These are phyloP conservation scores for Wallacemonas rigidus DNA, from an alignment of 208 protist genomes.

Conservation along the genomic window DNA sequence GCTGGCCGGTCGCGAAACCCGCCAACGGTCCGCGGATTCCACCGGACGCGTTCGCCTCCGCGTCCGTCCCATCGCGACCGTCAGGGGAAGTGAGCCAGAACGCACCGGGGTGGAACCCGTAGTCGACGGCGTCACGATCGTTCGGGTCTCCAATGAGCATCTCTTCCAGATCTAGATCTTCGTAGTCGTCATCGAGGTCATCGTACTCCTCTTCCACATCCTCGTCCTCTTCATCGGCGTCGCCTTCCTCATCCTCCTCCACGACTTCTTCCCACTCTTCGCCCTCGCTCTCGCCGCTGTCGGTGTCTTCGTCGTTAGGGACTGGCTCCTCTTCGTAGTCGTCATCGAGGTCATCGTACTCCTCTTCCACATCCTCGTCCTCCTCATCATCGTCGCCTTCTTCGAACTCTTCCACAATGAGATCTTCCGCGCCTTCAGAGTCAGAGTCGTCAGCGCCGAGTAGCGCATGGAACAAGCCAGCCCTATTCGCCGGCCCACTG, in stretches of 20 bases:
- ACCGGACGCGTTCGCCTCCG: no score
- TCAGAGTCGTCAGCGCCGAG: constrained; percentile 1
- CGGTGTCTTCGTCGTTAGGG: neutral
- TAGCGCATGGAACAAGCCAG: neutral
- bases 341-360: constrained; percentile 18
- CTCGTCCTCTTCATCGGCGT: constrained; percentile 10
- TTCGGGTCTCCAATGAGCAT: neutral
- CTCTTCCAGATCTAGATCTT: neutral
- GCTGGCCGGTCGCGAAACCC: neutral
- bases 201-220: constrained; percentile 13
- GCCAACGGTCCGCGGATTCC: neutral
- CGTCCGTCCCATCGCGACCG: no score
- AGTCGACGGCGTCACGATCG: neutral
- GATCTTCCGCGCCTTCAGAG: constrained; percentile 23
- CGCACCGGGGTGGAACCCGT: neutral
- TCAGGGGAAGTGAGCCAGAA: neutral
- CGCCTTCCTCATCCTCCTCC: constrained; percentile 6
- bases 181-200: neutral
- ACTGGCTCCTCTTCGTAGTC: neutral
- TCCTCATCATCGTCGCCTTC: constrained; percentile 18
- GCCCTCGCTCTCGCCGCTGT: constrained; percentile 4
- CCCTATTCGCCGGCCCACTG: neutral
- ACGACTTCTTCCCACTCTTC: neutral
- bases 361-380: constrained; percentile 13
- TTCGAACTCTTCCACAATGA: constrained; percentile 27